Evolutionary conservation across 1,284 basidiomycete genomes (phyloP), one percentile per base, ranked within the genome.

Genomic region (Hemileia vastatrix): DNA sequence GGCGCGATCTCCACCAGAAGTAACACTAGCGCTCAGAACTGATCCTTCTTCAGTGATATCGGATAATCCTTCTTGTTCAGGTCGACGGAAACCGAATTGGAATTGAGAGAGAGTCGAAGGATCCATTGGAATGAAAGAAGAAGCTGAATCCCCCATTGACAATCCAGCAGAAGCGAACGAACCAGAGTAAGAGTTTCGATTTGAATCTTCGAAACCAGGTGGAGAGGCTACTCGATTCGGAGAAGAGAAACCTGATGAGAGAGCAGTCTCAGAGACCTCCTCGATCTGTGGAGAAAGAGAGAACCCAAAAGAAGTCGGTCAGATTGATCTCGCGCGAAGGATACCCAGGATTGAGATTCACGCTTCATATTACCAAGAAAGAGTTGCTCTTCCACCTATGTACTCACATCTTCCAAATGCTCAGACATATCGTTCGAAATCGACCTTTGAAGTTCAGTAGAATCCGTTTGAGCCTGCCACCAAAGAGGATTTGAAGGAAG

Each of bases 1-100:
- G 11, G 36, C 8, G 8, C 36, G 11, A 15, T 40, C 36, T 6
- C 60, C 55, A 8, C 64, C 57, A 4, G 54, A 59, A 8, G 61
- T 62, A 11, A 58, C 53, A 4, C 68, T 66, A 43, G 63, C 65
- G 49, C 66, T 64, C 3, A 68, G 51, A 32, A 67, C 65, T 4
- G 63, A 64, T 33, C 67, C 68, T 53, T 72, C 71, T 48, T 72
- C 71, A 4, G 69, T 67, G 23, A 72, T 72, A 51, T 72, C 71
- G 15, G 58, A 64, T 36, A 72, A 49, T 0, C 71, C 71, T 52
- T 72, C 71, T 3, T 66, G 57, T 33, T 65, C 64, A 45, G 43
- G 52, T 32, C 55, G 32, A 15, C 23, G 40, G 36, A 57, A 45
- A 6, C 52, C 64, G 55, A 69, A 71, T 49, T 67, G 66, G 15